These are phyloP conservation scores for Warburgia ugandensis DNA, from an alignment of 164 flowering plant genomes.

Conservation along the genomic window DNA sequence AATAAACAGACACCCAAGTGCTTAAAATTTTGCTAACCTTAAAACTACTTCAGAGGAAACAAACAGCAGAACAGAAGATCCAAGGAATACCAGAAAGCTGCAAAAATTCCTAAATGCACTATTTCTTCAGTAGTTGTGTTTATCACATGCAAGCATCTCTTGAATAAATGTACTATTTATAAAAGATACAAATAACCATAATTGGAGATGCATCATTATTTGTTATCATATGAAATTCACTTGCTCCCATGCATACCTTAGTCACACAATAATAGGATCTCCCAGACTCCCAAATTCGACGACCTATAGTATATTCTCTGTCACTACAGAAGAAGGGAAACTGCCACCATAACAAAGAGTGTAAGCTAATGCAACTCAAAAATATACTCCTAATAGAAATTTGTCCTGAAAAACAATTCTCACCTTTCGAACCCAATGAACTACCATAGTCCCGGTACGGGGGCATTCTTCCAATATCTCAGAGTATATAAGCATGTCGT, in stretches of 20 bases:
- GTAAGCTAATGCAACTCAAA: neutral
- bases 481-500: slow-evolving; percentile 56
- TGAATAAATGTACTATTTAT: no score
- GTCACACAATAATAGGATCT: slow-evolving; percentile 53
- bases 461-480: slow-evolving; percentile 47
- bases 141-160: no score
- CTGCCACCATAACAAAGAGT: slow-evolving; percentile 33
- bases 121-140: no score
- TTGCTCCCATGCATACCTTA: slow-evolving; percentile 47
- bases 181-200: no score
- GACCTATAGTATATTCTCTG: slow-evolving; percentile 62
- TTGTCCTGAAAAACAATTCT: neutral
- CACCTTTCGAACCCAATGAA: slow-evolving; percentile 79
- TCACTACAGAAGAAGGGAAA: slow-evolving; percentile 83
- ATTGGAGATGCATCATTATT: no score
- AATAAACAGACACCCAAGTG: no score
- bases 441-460: slow-evolving; percentile 57
- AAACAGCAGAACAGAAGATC: no score
- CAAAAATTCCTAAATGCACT: no score
- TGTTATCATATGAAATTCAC: no score
- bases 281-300: slow-evolving; percentile 73
- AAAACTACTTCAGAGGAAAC: no score
- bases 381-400: neutral
- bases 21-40: no score
- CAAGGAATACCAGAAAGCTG: no score